Percentiles rank a stretch among this genome's conserved stretches.
phyloP scores from a whole-genome alignment of 257 asterid species.

The Agastache rugosa region DNA sequence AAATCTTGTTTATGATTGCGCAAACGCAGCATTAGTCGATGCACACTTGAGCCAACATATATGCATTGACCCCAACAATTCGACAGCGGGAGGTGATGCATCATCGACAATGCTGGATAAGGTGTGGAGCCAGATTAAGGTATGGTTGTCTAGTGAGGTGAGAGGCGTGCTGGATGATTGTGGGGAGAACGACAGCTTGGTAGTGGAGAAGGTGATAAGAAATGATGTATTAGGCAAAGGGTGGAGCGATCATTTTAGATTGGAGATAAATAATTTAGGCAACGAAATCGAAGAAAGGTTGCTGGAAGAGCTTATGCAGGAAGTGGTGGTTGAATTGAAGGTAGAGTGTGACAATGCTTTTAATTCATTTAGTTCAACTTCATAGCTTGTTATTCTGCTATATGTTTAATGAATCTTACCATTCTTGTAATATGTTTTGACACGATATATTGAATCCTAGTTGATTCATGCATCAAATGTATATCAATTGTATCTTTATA shows the following conservation, averaged over 20 bases:
- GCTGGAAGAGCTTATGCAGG: slow-evolving; percentile 72
- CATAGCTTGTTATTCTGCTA: not conserved
- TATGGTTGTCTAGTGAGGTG: slow-evolving; percentile 58
- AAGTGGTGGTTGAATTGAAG: slow-evolving; percentile 62
- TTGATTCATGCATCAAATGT: not conserved
- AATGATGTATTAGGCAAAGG: slow-evolving; percentile 69
- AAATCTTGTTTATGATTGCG: slow-evolving; percentile 81
- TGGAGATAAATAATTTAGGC: slow-evolving; percentile 59
- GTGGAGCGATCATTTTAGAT: slow-evolving; percentile 56
- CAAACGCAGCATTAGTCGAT: slow-evolving; percentile 64
- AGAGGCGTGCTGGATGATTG: slow-evolving; percentile 41
- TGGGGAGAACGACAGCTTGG: slow-evolving; percentile 53
- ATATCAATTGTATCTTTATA: not conserved
- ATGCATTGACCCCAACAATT: slow-evolving; percentile 32
- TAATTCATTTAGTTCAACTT: slow-evolving; percentile 1
- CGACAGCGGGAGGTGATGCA: slow-evolving; percentile 20
- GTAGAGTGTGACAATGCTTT: slow-evolving; percentile 41
- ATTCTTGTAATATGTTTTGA: not conserved
- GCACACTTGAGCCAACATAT: slow-evolving; percentile 48
- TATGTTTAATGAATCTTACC: not conserved
- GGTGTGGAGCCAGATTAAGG: slow-evolving; percentile 69
- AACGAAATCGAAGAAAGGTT: slow-evolving; percentile 68
- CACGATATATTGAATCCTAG: not conserved
- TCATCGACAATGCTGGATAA: slow-evolving; percentile 50
- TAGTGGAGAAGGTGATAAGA: slow-evolving; percentile 63